Evolutionary conservation across 2,329 filamentous ascomycete genomes (phyloP).

Genomic region (Colletotrichum phormii): DNA sequence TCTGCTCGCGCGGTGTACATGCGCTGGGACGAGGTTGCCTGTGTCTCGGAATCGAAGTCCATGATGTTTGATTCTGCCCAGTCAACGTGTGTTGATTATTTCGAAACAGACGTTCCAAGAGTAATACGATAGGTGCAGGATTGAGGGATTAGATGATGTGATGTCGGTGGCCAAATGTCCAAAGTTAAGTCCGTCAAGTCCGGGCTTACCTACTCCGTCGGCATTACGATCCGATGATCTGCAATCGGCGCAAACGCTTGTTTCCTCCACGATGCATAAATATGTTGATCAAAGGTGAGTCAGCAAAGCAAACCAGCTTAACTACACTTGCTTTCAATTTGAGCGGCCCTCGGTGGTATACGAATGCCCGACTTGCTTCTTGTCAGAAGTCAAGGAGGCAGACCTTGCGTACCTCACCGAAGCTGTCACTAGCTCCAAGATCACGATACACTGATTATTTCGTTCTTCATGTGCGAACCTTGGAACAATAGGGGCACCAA

Average conservation of each 20-base stretch:
- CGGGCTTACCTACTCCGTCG: not conserved
- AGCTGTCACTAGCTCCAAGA: no score
- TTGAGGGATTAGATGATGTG: not conserved
- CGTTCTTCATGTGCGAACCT: no score
- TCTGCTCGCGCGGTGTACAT: conserved; percentile 47
- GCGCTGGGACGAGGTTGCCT: conserved; percentile 41
- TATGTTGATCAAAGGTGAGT: not conserved
- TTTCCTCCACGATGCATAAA: not conserved
- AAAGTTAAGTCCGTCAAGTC: not conserved
- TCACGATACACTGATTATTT: no score
- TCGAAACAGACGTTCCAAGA: not conserved
- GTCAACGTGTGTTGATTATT: not conserved
- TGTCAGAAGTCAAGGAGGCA: not conserved
- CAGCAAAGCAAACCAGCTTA: not conserved
- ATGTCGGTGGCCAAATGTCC: not conserved
- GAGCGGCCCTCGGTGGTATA: not conserved
- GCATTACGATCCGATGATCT: conserved; percentile 2
- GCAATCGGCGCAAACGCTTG: not conserved
- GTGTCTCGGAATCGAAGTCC: conserved; percentile 37
- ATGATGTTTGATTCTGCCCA: not conserved
- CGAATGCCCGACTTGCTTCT: not conserved
- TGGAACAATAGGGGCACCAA: no score
- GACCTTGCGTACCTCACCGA: not conserved
- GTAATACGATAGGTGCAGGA: no score
- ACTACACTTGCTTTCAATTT: not conserved